These are phyloP conservation scores for Pulveroboletus sp. DNA, from an alignment of 768 basidiomycete genomes.

Conservation along the genomic window DNA sequence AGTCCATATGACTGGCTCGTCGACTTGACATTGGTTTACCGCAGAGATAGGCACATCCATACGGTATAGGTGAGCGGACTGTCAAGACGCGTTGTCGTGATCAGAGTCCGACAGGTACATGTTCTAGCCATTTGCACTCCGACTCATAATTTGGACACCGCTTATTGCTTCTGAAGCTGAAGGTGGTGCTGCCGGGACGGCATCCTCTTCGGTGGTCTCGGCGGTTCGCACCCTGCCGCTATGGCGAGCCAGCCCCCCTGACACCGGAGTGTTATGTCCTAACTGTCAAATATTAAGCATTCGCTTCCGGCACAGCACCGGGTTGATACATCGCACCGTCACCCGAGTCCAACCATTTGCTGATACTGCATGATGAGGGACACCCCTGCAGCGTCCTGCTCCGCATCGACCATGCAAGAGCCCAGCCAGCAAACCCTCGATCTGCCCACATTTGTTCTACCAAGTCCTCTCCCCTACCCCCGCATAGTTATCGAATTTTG, in stretches of 20 bases:
- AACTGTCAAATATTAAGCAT: too few relatives aligned
- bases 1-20: conserved; percentile 44
- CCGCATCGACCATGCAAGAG: conserved; percentile 8
- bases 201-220: too few relatives aligned
- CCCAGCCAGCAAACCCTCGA: conserved; percentile 33
- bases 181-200: too few relatives aligned
- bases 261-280: too few relatives aligned
- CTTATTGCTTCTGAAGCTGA: too few relatives aligned
- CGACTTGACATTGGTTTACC: neutral
- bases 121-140: too few relatives aligned
- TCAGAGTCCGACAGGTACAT: too few relatives aligned
- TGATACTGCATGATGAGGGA: conserved; percentile 23
- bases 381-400: conserved; percentile 1
- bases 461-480: conserved; percentile 42
- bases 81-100: conserved; percentile 11
- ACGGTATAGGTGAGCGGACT: conserved; percentile 1
- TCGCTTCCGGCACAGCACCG: too few relatives aligned
- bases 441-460: conserved; percentile 52
- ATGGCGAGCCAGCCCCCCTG: too few relatives aligned
- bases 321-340: neutral
- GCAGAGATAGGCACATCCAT: conserved; percentile 10
- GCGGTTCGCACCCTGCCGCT: too few relatives aligned
- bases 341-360: neutral
- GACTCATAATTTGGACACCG: too few relatives aligned
- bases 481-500: conserved; percentile 88